phyloP scores from a whole-genome alignment of 257 asterid species.

The Plantago ovata region DNA sequence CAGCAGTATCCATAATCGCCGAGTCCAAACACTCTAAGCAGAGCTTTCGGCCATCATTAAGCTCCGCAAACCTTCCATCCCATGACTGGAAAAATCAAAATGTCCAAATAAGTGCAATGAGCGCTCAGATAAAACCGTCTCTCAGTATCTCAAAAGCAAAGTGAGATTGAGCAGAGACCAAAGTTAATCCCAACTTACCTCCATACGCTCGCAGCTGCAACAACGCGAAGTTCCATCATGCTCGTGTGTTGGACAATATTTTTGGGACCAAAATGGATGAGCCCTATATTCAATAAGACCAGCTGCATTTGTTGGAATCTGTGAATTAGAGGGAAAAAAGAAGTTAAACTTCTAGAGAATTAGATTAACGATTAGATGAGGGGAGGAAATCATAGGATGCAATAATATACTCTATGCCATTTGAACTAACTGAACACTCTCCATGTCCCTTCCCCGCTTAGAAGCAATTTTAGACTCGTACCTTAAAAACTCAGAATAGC shows the following conservation, averaged over 20 bases:
- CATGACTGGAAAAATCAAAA: constrained; percentile 41
- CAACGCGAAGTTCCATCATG: constrained; percentile 94
- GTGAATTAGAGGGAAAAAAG: constrained; percentile 19
- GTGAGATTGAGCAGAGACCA: too few species aligned
- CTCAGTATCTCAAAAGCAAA: too few species aligned
- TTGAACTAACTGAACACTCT: too few species aligned
- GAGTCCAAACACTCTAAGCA: constrained; percentile 95
- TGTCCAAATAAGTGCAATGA: neutral
- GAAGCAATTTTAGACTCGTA: too few species aligned
- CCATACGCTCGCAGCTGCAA: constrained; percentile 98
- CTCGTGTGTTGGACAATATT: constrained; percentile 96
- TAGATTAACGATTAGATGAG: neutral
- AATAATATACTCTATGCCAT: too few species aligned
- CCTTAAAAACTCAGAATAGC: too few species aligned
- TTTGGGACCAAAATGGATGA: constrained; percentile 98
- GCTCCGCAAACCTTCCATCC: constrained; percentile 63
- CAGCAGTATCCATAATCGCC: constrained; percentile 71
- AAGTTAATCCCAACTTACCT: constrained; percentile 38
- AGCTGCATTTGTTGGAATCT: constrained; percentile 90
- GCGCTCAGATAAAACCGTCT: too few species aligned
- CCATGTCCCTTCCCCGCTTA: too few species aligned
- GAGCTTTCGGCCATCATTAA: constrained; percentile 85
- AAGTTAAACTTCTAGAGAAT: constrained; percentile 21
- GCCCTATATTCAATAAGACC: constrained; percentile 95
- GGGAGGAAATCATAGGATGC: neutral